phyloP scores from a whole-genome alignment of 2,329 filamentous ascomycete genomes.

The Clonostachys rosea region DNA sequence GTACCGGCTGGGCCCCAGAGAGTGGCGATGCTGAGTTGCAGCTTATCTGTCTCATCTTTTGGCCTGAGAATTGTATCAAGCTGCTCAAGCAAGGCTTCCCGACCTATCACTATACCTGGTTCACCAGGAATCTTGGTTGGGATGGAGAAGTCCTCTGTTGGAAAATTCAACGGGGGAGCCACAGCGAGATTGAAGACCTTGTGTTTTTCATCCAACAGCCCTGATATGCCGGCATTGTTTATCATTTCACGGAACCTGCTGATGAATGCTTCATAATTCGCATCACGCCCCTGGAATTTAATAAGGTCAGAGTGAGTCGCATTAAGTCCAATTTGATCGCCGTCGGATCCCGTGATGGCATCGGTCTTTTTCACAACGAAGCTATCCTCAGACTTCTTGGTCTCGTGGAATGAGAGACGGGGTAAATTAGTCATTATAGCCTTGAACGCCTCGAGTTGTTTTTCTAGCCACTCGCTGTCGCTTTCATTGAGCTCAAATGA shows the following conservation, averaged over 20 bases:
- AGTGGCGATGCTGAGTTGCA: slow-evolving; percentile 10
- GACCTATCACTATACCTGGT: slow-evolving; percentile 3
- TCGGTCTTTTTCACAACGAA: slow-evolving; percentile 15
- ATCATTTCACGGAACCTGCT: slow-evolving; percentile 13
- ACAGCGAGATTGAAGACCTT: slow-evolving; percentile 8
- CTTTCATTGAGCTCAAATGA: slow-evolving; percentile 1
- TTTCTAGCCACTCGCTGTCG: slow-evolving; percentile 15
- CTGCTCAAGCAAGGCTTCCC: slow-evolving; percentile 4
- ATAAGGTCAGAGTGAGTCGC: slow-evolving; percentile 14
- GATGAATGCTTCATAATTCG: slow-evolving; percentile 15
- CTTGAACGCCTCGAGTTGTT: slow-evolving; percentile 17
- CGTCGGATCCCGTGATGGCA: slow-evolving; percentile 15
- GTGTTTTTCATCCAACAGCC: slow-evolving; percentile 10
- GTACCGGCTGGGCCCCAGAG: slow-evolving; percentile 12
- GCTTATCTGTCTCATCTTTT: slow-evolving; percentile 1
- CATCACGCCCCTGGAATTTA: slow-evolving; percentile 14
- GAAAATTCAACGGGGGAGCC: slow-evolving; percentile 10
- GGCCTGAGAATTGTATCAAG: slow-evolving; percentile 8
- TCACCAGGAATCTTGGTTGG: slow-evolving; percentile 9
- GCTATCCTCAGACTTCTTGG: slow-evolving; percentile 10
- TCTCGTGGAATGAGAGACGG: slow-evolving; percentile 17
- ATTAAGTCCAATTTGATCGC: slow-evolving; percentile 11
- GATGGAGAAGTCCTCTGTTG: slow-evolving; percentile 8
- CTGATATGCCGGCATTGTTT: slow-evolving; percentile 4
- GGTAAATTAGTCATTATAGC: slow-evolving; percentile 13